Percentiles rank a stretch among this genome's conserved stretches.
Evolutionary conservation across 1,284 basidiomycete genomes (phyloP).

Genomic region (Apiotrichum brassicae): DNA sequence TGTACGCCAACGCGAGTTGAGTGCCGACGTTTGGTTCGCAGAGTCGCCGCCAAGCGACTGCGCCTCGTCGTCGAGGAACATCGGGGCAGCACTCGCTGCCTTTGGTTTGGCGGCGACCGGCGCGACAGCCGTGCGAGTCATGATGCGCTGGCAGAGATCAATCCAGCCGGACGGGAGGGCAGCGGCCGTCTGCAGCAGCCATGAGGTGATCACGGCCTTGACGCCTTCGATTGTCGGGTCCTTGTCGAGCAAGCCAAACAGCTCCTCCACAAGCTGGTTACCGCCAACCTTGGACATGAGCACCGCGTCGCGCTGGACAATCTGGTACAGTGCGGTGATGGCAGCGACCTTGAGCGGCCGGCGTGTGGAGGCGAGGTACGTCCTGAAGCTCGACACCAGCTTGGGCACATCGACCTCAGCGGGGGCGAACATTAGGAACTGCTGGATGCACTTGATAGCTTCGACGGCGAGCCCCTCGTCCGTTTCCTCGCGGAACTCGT

Average conservation of each 20-base stretch:
- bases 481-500: constrained; percentile 75
- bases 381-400: constrained; percentile 65
- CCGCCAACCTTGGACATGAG: constrained; percentile 90
- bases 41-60: constrained; percentile 62
- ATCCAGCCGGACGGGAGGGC: constrained; percentile 96
- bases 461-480: constrained; percentile 87
- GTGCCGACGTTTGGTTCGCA: constrained; percentile 47
- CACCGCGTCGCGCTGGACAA: constrained; percentile 90
- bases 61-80: constrained; percentile 79
- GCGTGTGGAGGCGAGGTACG: constrained; percentile 68
- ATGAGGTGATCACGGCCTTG: constrained; percentile 84
- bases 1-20: constrained; percentile 87
- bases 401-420: constrained; percentile 71
- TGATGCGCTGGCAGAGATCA: constrained; percentile 92
- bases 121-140: constrained; percentile 51
- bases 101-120: constrained; percentile 48
- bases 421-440: constrained; percentile 91
- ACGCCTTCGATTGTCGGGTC: constrained; percentile 93
- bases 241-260: constrained; percentile 88
- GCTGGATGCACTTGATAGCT: constrained; percentile 91
- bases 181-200: constrained; percentile 90
- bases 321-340: constrained; percentile 91
- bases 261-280: constrained; percentile 84
- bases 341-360: constrained; percentile 85
- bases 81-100: neutral